Evolutionary conservation across 2,329 filamentous ascomycete species (phyloP).

Genomic region (Trichoderma sp.): DNA sequence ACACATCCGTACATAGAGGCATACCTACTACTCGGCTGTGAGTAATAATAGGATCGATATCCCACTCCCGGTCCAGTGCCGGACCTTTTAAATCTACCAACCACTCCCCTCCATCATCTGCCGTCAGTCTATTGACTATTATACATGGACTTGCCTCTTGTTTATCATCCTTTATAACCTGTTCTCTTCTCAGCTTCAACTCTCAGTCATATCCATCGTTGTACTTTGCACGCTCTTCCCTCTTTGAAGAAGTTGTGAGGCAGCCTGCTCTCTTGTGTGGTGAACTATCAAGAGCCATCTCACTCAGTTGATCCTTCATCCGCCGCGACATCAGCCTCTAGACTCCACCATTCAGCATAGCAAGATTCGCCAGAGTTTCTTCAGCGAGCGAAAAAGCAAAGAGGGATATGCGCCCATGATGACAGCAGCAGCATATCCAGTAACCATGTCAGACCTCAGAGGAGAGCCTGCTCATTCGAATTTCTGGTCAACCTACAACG

Average conservation of each 20-base stretch:
- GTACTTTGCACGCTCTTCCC: background rate
- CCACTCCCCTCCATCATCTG: conserved; percentile 54
- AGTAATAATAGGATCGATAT: conserved; percentile 35
- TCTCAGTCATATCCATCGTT: background rate
- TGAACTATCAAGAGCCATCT: conserved; percentile 4
- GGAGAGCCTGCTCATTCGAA: conserved; percentile 60
- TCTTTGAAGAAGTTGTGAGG: background rate
- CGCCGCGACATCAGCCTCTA: conserved; percentile 10
- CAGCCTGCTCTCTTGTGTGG: background rate
- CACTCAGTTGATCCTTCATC: background rate
- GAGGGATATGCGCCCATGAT: conserved; percentile 61
- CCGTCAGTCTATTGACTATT: conserved; percentile 43
- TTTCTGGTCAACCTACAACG: conserved; percentile 63
- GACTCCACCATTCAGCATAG: background rate
- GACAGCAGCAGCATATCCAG: conserved; percentile 61
- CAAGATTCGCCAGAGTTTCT: background rate
- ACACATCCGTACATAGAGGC: background rate
- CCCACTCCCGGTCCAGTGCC: conserved; percentile 54
- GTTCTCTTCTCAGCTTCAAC: background rate
- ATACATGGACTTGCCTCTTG: conserved; percentile 48
- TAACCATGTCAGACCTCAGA: conserved; percentile 67
- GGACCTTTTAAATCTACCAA: conserved; percentile 47
- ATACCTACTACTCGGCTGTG: background rate
- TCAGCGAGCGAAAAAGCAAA: conserved; percentile 28
- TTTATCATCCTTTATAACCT: conserved; percentile 42